Evolutionary conservation across 176 grass and related monocot species (phyloP), one percentile per base, ranked within the genome.

Genomic region (Tuctoria greenei): DNA sequence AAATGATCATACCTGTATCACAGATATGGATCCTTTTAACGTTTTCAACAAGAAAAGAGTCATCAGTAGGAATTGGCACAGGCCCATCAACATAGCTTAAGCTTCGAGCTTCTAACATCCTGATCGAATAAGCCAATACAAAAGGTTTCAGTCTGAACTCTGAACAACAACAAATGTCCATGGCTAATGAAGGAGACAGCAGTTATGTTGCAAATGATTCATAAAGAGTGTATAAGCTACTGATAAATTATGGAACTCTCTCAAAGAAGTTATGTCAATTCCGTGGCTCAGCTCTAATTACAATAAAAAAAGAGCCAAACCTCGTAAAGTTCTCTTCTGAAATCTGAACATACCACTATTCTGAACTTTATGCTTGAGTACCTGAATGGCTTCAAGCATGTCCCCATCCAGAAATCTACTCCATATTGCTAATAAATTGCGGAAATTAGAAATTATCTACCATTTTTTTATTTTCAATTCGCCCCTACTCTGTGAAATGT

Each of bases 101-200:
- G 78, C 95, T 90, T 90, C 91, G 84, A 43, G 88, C 78, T 85
- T 99, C 91, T 80, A 99, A 77, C 95, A 99, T 95, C 91, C 95
- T 99, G 70, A 64, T 92, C 62, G 47, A 83, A 57, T 15, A 51
- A 76, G 17, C 8, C 6, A 56, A 24, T 77, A 35, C 2, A 52
- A 57, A 43, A 74, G 64, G 64, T 38, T 24, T 72, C 71, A 77
- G 21, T 52, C 42, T 67, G n/a, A n/a, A n/a, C n/a, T n/a, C n/a
- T n/a, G 42, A 52, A 66, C 47, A 42, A 60, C 49, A 65, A 42
- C 49, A 73, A 42, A 10, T 42, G 23, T 4, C 36, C 45, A 44
- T 44, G 20, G 13, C 10, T 50, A n/a, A 20, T 31, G 24, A 28
- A 88, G 21, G 63, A 62, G 46, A 67, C 73, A 51, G 4, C 31